phyloP scores from a whole-genome alignment of 192 early-diverging fungal species.

The Podila verticillata region DNA sequence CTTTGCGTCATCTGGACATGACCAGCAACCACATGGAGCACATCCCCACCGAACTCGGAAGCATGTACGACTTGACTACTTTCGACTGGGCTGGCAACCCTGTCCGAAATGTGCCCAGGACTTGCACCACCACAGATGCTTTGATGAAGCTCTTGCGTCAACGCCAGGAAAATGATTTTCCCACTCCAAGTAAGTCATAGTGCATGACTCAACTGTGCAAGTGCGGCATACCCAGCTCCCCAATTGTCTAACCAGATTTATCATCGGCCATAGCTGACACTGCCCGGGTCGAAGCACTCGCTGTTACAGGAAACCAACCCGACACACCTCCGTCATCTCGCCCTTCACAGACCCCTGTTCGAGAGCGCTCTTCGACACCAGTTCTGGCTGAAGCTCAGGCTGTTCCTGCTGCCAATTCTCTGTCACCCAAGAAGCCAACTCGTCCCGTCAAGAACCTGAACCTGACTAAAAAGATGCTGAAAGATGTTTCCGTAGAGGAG shows the following conservation, averaged over 20 bases:
- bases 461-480: constrained; percentile 52
- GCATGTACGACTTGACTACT: constrained; percentile 52
- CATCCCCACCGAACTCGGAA: constrained; percentile 57
- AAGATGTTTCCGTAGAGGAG: constrained; percentile 33
- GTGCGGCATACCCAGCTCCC: no score
- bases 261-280: constrained; percentile 14
- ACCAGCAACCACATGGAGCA: constrained; percentile 54
- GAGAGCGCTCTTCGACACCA: constrained; percentile 1
- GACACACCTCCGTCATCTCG: no score
- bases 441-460: constrained; percentile 45
- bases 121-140: constrained; percentile 43
- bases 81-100: constrained; percentile 64
- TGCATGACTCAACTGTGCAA: not conserved
- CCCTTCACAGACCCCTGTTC: no score
- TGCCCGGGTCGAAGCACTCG: constrained; percentile 31
- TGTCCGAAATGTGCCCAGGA: constrained; percentile 50
- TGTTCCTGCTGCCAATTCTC: not conserved
- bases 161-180: constrained; percentile 36
- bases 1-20: constrained; percentile 60
- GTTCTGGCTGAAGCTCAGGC: not conserved
- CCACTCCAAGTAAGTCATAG: constrained; percentile 15
- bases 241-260: not conserved
- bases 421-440: constrained; percentile 6
- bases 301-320: constrained; percentile 1
- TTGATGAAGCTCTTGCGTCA: constrained; percentile 56